A percentile compares a stretch with the other conserved stretches of the same genome.
Evolutionary conservation across 352 stramenopile genomes (phyloP).

Genomic region (Globisporangium nunn): DNA sequence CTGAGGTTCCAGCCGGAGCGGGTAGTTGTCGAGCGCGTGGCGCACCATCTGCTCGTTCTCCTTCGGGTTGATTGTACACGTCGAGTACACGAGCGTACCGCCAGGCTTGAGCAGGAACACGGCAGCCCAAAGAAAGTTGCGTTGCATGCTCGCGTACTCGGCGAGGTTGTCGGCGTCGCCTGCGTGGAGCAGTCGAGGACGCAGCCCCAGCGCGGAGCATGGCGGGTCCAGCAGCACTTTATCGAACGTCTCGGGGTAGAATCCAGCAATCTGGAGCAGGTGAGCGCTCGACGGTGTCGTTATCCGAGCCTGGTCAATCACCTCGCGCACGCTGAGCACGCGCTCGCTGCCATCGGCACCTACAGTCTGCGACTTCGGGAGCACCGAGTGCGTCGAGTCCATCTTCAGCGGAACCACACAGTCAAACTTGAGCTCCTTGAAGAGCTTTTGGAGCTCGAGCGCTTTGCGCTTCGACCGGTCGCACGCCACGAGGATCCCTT

Average conservation of each 20-base stretch:
- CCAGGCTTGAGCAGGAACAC: conserved; percentile 87
- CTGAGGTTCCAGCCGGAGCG: conserved; percentile 71
- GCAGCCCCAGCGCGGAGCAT: conserved; percentile 88
- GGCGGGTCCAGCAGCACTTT: conserved; percentile 91
- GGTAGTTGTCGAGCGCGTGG: conserved; percentile 85
- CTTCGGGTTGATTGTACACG: conserved; percentile 90
- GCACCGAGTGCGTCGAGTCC: conserved; percentile 87
- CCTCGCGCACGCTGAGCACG: conserved; percentile 35
- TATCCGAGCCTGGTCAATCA: conserved; percentile 49
- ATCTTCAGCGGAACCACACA: conserved; percentile 56
- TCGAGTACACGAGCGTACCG: conserved; percentile 92
- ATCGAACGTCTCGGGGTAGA: conserved; percentile 92
- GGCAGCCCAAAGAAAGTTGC: conserved; percentile 85
- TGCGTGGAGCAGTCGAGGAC: conserved; percentile 86
- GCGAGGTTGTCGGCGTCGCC: conserved; percentile 59
- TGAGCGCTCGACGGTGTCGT: conserved; percentile 41
- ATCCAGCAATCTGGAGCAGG: conserved; percentile 78
- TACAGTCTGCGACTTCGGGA: conserved; percentile 29
- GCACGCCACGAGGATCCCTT: conserved; percentile 78
- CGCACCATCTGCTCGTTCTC: conserved; percentile 93
- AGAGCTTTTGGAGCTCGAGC: conserved; percentile 69
- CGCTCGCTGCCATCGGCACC: not conserved
- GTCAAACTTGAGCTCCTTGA: conserved; percentile 53
- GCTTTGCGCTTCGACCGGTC: conserved; percentile 90
- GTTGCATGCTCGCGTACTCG: conserved; percentile 81